Evolutionary conservation across 1,139 yeast species (phyloP).

Genomic region (Pichia norvegensis): DNA sequence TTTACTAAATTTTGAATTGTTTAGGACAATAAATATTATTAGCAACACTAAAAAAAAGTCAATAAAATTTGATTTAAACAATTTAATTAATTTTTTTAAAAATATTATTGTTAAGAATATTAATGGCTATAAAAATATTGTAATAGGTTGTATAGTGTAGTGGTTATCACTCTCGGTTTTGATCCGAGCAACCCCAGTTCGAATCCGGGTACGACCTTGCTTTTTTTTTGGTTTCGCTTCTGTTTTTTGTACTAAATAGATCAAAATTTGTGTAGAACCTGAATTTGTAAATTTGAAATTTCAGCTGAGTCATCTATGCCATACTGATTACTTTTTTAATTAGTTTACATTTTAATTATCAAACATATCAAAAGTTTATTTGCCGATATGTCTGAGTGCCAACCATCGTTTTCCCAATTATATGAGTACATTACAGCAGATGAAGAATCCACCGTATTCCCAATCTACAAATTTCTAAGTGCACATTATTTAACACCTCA

Average conservation of each 20-base stretch:
- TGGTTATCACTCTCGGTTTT: constrained; percentile 63
- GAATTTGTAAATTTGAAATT: too few relatives aligned
- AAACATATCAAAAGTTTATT: too few relatives aligned
- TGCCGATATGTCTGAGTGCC: constrained; percentile 9
- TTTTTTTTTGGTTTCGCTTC: not conserved
- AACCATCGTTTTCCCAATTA: constrained; percentile 13
- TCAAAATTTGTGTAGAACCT: not conserved
- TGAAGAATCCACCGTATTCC: constrained; percentile 28
- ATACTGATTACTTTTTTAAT: too few relatives aligned
- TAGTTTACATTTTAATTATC: too few relatives aligned
- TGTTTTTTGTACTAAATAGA: too few relatives aligned
- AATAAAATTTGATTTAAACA: too few relatives aligned
- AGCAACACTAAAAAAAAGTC: too few relatives aligned
- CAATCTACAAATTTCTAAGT: constrained; percentile 67
- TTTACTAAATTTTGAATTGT: too few relatives aligned
- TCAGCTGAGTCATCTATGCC: not conserved
- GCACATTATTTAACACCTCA: constrained; percentile 83
- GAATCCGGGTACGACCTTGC: constrained; percentile 86
- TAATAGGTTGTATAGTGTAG: constrained; percentile 48
- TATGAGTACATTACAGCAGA: constrained; percentile 11
- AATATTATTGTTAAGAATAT: too few relatives aligned
- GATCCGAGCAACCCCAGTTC: constrained; percentile 91
- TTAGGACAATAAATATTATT: too few relatives aligned
- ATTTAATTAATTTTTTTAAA: too few relatives aligned
- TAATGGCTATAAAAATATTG: too few relatives aligned